A percentile compares a stretch with the other conserved stretches of the same genome.
Evolutionary conservation across 306 rosid species (phyloP).

Genomic region (Bauhinia variegata): DNA sequence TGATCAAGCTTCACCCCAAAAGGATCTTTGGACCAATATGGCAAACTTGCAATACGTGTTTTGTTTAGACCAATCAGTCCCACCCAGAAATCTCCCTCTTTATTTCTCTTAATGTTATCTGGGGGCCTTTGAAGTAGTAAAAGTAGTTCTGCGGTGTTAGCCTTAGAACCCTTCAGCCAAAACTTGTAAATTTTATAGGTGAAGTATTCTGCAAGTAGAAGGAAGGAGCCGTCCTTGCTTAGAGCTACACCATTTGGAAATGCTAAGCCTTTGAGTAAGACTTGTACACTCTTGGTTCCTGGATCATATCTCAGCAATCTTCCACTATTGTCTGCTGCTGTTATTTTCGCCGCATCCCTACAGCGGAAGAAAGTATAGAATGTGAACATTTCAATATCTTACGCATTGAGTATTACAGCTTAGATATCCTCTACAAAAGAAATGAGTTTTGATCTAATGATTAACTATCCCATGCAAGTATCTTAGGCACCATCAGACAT

Average conservation of each 20-base stretch:
- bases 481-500: too few relatives aligned
- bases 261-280: conserved; percentile 47
- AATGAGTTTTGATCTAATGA: too few relatives aligned
- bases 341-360: conserved; percentile 54
- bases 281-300: conserved; percentile 37
- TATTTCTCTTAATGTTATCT: conserved; percentile 58
- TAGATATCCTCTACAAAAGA: too few relatives aligned
- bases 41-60: too few relatives aligned
- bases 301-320: conserved; percentile 60
- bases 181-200: conserved; percentile 31
- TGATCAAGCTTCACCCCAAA: too few relatives aligned
- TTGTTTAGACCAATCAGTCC: conserved; percentile 38
- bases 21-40: too few relatives aligned
- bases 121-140: conserved; percentile 49
- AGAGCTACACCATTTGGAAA: conserved; percentile 73
- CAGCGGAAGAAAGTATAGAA: conserved; percentile 39
- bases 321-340: conserved; percentile 56
- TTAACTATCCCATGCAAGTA: too few relatives aligned
- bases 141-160: conserved; percentile 12
- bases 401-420: too few relatives aligned
- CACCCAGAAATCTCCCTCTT: conserved; percentile 57
- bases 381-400: too few relatives aligned
- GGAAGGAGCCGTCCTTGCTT: conserved; percentile 54
- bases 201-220: conserved; percentile 44
- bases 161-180: conserved; percentile 42